Evolutionary conservation across 2,329 filamentous ascomycete species (phyloP), one percentile per base, ranked within the genome.

Genomic region (Talaromyces sp.): DNA sequence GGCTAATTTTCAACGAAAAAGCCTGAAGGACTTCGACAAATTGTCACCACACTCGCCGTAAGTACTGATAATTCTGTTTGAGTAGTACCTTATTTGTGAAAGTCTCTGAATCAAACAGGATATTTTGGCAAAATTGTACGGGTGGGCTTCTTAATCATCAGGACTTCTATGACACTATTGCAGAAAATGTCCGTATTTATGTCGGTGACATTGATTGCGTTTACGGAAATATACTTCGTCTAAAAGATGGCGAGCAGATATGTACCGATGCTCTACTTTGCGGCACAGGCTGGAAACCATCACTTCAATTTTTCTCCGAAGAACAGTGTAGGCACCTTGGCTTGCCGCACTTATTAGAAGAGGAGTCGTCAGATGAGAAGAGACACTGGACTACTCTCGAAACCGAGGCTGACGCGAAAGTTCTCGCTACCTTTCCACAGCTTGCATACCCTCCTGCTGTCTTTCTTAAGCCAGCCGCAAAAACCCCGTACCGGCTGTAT

Each of bases 101-200:
- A 49, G 22, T 57, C 13, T 35, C 41, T 50, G 47, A 63, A 63
- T 19, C 7, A 58, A 63, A 58, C 15, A 63, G 52, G 52, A 63
- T 58, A 63, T 63, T 63, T 31, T 63, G 61, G 61, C 61, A 58
- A 50, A 58, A 63, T 39, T 63, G 52, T 33, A 63, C 61, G 9
- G 61, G 61, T 58, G 61, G 61, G n/a, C 61, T 63, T 50, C 61
- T 63, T 5, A 63, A 63, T 6, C 61, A 63, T 52, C 61, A 27
- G 39, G 61, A 63, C 52, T 63, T 63, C 39, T 58, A 58, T 63
- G 52, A 63, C 19, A 58, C 31, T 19, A 22, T 63, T 50, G 61
- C 61, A 47, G 39, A 49, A n/a, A 63, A 63, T 9, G 52, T 63
- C 41, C 61, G 61, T 52, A 39, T 63, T 41, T 63, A 41, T 50